phyloP scores from a whole-genome alignment of 2,329 filamentous ascomycete genomes.

The Exophiala mesophila region DNA sequence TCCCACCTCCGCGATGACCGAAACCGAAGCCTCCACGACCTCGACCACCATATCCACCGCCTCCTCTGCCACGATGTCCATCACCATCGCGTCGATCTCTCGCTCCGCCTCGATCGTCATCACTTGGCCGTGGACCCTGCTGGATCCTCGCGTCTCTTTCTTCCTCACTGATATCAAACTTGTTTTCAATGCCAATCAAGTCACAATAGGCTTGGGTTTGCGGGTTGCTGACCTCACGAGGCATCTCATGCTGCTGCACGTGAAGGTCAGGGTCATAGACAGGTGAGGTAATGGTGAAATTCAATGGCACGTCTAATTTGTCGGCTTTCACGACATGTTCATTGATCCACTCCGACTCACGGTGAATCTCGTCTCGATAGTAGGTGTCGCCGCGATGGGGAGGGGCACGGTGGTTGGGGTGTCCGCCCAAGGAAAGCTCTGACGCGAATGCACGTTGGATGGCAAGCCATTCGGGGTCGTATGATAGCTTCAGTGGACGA shows the following conservation, averaged over 20 bases:
- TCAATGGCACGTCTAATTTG: conserved; percentile 66
- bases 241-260: conserved; percentile 57
- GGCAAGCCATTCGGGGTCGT: conserved; percentile 93
- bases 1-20: conserved; percentile 7
- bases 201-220: conserved; percentile 81
- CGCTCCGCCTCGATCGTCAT: conserved; percentile 20
- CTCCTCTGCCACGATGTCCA: conserved; percentile 18
- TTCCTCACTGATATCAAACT: conserved; percentile 67
- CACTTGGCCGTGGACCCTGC: conserved; percentile 52
- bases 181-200: conserved; percentile 70
- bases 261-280: conserved; percentile 57
- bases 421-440: conserved; percentile 61
- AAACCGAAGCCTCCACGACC: conserved; percentile 6
- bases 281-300: conserved; percentile 74
- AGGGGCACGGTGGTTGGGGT: conserved; percentile 50
- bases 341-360: conserved; percentile 73
- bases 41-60: conserved; percentile 8
- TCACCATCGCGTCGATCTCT: conserved; percentile 20
- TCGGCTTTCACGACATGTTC: conserved; percentile 62
- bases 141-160: conserved; percentile 58
- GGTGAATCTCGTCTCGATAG: conserved; percentile 64
- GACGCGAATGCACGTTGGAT: conserved; percentile 78
- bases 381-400: conserved; percentile 62
- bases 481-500: conserved; percentile 60
- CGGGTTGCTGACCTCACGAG: conserved; percentile 77